Evolutionary conservation across 306 rosid species (phyloP).

Genomic region (Malus sieversii): DNA sequence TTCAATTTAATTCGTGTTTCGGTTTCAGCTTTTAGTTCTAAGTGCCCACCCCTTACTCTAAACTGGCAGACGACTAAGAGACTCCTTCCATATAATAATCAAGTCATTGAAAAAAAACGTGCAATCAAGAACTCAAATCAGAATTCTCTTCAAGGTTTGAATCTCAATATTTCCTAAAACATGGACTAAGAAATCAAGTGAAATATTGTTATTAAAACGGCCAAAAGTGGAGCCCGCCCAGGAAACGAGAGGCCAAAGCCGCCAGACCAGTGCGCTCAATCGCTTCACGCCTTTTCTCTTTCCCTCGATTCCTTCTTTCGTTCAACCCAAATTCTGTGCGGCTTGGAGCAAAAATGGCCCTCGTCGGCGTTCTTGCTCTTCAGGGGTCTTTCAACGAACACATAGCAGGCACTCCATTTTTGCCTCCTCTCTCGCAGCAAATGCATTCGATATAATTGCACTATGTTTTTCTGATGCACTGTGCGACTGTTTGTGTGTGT

Average conservation of each 20-base stretch:
- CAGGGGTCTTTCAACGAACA: constrained; percentile 97
- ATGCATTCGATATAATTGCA: background rate
- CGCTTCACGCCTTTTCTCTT: background rate
- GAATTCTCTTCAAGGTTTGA: too few species aligned
- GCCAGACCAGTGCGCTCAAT: background rate
- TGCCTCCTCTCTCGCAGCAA: background rate
- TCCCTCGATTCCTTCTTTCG: background rate
- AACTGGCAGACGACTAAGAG: too few species aligned
- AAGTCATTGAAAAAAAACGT: too few species aligned
- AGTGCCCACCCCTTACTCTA: too few species aligned
- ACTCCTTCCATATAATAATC: too few species aligned
- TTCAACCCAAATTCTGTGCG: background rate
- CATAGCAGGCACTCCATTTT: constrained; percentile 51
- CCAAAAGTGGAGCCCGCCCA: constrained; percentile 6
- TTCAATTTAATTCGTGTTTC: too few species aligned
- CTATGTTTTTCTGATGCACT: background rate
- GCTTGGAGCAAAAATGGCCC: constrained; percentile 36
- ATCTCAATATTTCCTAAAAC: background rate
- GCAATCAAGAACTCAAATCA: too few species aligned
- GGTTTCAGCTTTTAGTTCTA: too few species aligned
- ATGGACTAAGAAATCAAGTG: background rate
- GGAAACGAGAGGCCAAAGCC: constrained; percentile 5
- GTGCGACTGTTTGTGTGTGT: background rate
- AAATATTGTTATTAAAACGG: background rate
- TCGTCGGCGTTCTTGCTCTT: constrained; percentile 88